A percentile compares a stretch with the other conserved stretches of the same genome.
These are phyloP conservation scores for Phytopythium cucurbitacearum DNA, from an alignment of 352 stramenopile genomes.

Conservation along the genomic window DNA sequence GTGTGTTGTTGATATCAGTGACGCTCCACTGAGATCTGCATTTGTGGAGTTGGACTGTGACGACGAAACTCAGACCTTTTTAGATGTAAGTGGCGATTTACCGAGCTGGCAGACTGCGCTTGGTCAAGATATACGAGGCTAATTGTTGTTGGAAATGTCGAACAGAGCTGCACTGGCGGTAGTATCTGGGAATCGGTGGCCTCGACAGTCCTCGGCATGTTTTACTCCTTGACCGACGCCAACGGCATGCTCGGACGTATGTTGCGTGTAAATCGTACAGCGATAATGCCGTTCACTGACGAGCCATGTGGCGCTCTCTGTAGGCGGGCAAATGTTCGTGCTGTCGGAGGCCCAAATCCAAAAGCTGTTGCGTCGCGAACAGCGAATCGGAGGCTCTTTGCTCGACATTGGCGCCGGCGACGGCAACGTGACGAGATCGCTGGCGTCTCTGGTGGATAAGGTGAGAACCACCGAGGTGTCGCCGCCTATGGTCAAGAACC, in stretches of 20 bases:
- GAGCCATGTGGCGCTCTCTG: not conserved
- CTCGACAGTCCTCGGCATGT: slow-evolving; percentile 66
- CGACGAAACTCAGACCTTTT: slow-evolving; percentile 64
- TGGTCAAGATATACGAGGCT: not conserved
- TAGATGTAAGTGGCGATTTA: slow-evolving; percentile 33
- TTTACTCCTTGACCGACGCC: slow-evolving; percentile 79
- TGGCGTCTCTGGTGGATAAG: slow-evolving; percentile 70
- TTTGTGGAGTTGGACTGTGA: slow-evolving; percentile 78
- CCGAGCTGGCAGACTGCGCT: not conserved
- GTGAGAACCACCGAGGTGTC: slow-evolving; percentile 78
- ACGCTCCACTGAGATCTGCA: slow-evolving; percentile 47
- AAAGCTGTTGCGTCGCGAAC: slow-evolving; percentile 47
- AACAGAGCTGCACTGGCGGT: slow-evolving; percentile 70
- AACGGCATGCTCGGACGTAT: slow-evolving; percentile 82
- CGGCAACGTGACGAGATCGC: slow-evolving; percentile 73
- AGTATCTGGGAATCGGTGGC: slow-evolving; percentile 59
- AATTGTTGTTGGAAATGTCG: slow-evolving; percentile 2
- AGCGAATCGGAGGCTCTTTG: slow-evolving; percentile 41
- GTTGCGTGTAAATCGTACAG: slow-evolving; percentile 8
- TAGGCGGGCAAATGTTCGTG: slow-evolving; percentile 88
- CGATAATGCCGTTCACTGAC: not conserved
- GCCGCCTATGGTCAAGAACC: slow-evolving; percentile 66
- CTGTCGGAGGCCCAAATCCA: slow-evolving; percentile 69
- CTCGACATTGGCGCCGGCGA: slow-evolving; percentile 83
- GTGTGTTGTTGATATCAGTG: slow-evolving; percentile 21